These are phyloP conservation scores for Teratosphaeria gauchensis DNA, from an alignment of 2,329 filamentous ascomycete species.

Conservation along the genomic window DNA sequence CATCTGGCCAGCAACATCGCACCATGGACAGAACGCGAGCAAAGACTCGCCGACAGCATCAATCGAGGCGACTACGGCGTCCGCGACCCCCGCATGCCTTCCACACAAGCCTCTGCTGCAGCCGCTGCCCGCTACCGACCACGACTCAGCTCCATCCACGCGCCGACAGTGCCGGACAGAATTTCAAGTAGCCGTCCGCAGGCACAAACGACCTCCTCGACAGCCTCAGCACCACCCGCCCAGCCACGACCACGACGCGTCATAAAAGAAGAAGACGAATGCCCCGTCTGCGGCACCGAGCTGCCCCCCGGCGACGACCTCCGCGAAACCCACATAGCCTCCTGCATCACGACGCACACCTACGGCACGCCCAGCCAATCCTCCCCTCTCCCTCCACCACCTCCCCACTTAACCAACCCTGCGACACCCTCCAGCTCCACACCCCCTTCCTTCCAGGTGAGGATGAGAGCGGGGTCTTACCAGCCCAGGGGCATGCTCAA, in stretches of 20 bases:
- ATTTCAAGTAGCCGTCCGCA: background rate
- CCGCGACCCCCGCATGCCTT: background rate
- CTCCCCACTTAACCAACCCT: too few species aligned
- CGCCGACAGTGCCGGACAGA: background rate
- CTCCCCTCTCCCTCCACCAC: conserved; percentile 6
- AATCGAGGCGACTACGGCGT: background rate
- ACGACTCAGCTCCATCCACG: background rate
- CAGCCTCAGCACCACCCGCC: background rate
- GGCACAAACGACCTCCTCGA: background rate
- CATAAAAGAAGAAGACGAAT: conserved; percentile 62
- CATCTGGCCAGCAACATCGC: background rate
- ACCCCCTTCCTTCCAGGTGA: conserved; percentile 7
- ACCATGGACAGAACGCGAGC: background rate
- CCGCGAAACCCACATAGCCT: conserved; percentile 35
- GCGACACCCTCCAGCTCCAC: conserved; percentile 7
- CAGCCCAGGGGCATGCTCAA: conserved; percentile 35
- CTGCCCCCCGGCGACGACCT: conserved; percentile 46
- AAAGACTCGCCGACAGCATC: background rate
- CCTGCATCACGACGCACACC: conserved; percentile 22
- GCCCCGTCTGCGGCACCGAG: conserved; percentile 65
- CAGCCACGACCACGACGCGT: conserved; percentile 2
- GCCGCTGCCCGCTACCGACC: background rate
- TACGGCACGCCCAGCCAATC: conserved; percentile 2
- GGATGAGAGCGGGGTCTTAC: conserved; percentile 18
- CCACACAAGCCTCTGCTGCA: background rate